phyloP scores from a whole-genome alignment of 306 rosid genomes.

The Hylodesmum podocarpum region DNA sequence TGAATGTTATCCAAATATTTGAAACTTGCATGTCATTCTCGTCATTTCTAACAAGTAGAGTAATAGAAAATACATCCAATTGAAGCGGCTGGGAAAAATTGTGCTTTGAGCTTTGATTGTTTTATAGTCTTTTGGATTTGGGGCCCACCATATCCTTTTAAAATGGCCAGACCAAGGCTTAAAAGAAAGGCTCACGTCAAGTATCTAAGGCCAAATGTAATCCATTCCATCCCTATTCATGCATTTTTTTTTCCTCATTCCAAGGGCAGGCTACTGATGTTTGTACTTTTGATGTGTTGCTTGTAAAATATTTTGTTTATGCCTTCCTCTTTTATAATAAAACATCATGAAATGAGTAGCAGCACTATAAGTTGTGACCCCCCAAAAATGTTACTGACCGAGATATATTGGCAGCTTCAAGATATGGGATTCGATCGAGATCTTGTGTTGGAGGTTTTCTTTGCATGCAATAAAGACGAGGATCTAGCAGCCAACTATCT shows the following conservation, averaged over 20 bases:
- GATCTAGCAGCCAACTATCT: constrained; percentile 86
- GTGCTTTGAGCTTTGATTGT: not conserved
- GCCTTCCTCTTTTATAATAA: not conserved
- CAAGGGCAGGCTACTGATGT: not conserved
- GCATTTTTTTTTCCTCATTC: not conserved
- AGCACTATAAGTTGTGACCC: not conserved
- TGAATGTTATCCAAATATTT: not conserved
- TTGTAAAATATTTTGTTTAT: not conserved
- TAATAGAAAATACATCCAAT: constrained; percentile 2
- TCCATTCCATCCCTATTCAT: not conserved
- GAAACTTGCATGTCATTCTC: constrained; percentile 16
- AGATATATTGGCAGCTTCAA: constrained; percentile 55
- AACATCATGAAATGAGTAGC: not conserved
- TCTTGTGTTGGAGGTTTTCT: constrained; percentile 75
- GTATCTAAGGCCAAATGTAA: not conserved
- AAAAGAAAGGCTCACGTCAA: not conserved
- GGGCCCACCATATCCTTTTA: not conserved
- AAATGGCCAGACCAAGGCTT: not conserved
- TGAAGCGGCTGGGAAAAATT: not conserved
- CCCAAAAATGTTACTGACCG: not conserved
- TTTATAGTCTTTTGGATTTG: not conserved
- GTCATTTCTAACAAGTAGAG: not conserved
- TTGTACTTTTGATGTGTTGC: not conserved
- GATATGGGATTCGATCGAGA: constrained; percentile 83
- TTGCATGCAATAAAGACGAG: constrained; percentile 84